Evolutionary conservation across 176 grass and related monocot genomes (phyloP), one percentile per base, ranked within the genome.

Genomic region (Rhynchospora tenuis): DNA sequence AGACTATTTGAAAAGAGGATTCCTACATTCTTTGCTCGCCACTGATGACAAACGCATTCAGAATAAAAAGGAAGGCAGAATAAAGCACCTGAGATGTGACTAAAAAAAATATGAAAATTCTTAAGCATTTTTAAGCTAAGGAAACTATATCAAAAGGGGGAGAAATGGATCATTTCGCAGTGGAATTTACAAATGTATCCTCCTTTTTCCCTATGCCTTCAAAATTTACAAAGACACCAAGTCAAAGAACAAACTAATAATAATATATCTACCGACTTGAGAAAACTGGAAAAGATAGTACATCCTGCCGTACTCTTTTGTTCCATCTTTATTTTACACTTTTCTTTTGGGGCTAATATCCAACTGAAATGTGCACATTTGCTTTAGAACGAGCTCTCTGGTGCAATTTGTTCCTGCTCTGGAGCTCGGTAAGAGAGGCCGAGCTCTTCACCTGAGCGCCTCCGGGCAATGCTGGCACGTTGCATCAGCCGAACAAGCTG

Each of bases 401-500:
- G 84, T 42, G 52, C 31, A 31, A 89, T 83, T 13, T 87, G 81
- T 76, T 92, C 97, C 0, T 92, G 93, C 75, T 99, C 97, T 22
- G 80, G 57, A 58, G 85, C 83, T 84, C 97, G 87, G 19, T 96
- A 92, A 52, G 97, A 99, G 75, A 88, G 96, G 42, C 97, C 97
- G 17, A 99, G 66, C 69, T 99, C 97, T 73, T 99, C 97, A 19
- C 97, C 97, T 43, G 97, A 99, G 22, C 91, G 89, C 11, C 97
- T 85, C 85, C 89, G 92, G 7, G 91, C 85, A 57, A 91, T 85
- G 56, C 93, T 96, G n/a, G 93, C 91, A 84, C 97, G 89, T 70
- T 99, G 97, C 89, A 92, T 89, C 75, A 99, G 79, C 33, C 91
- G 86, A 57, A 96, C 97, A 68, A 99, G 89, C 67, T 99, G 91